phyloP scores from a whole-genome alignment of 2,329 filamentous ascomycete species.

The Pseudocercospora eumusae region DNA sequence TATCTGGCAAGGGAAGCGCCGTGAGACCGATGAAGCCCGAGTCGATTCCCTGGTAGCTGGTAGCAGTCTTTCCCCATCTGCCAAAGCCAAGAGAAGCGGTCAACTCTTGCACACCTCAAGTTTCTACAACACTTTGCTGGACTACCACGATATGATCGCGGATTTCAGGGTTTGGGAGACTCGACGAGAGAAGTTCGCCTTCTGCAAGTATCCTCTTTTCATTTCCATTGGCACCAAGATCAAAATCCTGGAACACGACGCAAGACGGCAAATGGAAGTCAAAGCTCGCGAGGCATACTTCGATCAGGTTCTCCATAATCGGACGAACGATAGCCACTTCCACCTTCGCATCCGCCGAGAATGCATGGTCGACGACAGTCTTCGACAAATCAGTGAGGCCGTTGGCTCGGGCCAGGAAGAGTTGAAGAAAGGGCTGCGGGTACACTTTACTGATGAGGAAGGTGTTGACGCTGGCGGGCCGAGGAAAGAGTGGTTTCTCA shows the following conservation, averaged over 20 bases:
- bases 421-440: constrained; percentile 84
- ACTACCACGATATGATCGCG: constrained; percentile 79
- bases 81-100: constrained; percentile 44
- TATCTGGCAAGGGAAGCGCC: constrained; percentile 40
- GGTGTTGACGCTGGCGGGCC: constrained; percentile 87
- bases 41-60: constrained; percentile 31
- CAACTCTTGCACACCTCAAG: constrained; percentile 76
- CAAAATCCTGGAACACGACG: constrained; percentile 84
- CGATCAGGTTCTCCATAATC: constrained; percentile 77
- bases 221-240: constrained; percentile 92
- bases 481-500: constrained; percentile 91
- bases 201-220: constrained; percentile 91
- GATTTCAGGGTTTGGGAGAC: constrained; percentile 90
- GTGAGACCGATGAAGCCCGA: constrained; percentile 12
- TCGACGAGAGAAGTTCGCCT: constrained; percentile 72
- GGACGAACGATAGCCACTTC: constrained; percentile 69
- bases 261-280: constrained; percentile 82
- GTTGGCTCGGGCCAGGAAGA: constrained; percentile 79
- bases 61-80: constrained; percentile 35
- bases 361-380: constrained; percentile 83
- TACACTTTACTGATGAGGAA: constrained; percentile 85
- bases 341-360: constrained; percentile 76
- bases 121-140: constrained; percentile 85
- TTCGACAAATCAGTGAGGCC: constrained; percentile 80
- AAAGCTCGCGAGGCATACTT: constrained; percentile 90